Base-by-base conservation (phyloP, 208 protist genomes). In the Angomonas ambiguus region DNA sequence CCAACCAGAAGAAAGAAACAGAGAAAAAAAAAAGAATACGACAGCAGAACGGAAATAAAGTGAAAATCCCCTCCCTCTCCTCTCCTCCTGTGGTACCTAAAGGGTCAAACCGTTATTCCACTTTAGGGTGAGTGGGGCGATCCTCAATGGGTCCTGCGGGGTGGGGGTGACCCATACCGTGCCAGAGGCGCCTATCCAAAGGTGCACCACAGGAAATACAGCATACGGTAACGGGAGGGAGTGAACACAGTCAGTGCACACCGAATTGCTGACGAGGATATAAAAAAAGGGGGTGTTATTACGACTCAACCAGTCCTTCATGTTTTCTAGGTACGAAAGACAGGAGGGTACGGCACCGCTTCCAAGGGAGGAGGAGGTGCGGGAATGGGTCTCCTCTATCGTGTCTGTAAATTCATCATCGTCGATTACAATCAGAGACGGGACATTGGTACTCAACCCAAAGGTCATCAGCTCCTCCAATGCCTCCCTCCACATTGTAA, bases 361-460 rank as follows among this genome's bases (percentile, higher is more conserved):
- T 6, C 56, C 56, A 11, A 62, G 24, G 30, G 2, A 45, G 16
- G 24, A n/a, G 2, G 56, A 24, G 1, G 62, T 18, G 48, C 45
- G 28, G 10, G 24, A 24, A 28, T 59, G 60, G n/a, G 13, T 22
- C 18, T 62, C 30, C 58, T 65, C 70, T 60, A 22, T 57, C 0
- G 62, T 67, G 38, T 79, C 68, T 5, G 51, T 33, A 24, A 84
- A 80, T n/a, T 77, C 74, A 48, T 90, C 83, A 28, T 85, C 76
- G 57, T 89, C 79, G 31, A 85, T 55, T 27, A 89, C 25, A 51
- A 90, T 24, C 8, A 90, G 61, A 16, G 74, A 41, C 1, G 83
- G 74, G 25, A 76, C 65, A 22, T 74, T 64, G 11, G 67, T 45
- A 10, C 51, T 30, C 2, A 42, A 53, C 16, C 48, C 55, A n/a